Percentiles rank a stretch among this genome's conserved stretches.
Conservation (phyloP, 129 eudicot species). For the Arctium lappa region DNA sequence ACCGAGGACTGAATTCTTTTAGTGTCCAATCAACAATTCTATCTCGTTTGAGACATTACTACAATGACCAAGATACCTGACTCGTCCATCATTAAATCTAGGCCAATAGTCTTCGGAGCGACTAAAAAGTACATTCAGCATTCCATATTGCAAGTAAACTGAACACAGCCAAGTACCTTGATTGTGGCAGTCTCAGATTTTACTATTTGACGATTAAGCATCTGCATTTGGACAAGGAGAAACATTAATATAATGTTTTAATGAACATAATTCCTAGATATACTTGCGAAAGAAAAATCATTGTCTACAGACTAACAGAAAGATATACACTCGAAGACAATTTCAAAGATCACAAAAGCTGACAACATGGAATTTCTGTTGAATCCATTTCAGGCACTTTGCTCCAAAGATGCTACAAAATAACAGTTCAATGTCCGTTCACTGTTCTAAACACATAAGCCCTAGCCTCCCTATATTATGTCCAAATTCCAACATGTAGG, state of each 20-base stretch:
- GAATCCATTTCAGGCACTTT: background rate
- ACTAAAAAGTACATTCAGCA: background rate
- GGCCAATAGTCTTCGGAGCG: background rate
- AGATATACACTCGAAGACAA: background rate
- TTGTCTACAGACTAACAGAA: background rate
- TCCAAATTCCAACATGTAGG: background rate
- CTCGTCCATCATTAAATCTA: background rate
- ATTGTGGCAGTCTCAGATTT: conserved; percentile 86
- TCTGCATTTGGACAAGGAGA: conserved; percentile 49
- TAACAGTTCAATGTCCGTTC: background rate
- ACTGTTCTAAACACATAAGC: background rate
- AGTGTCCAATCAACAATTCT: background rate
- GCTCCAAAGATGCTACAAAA: background rate
- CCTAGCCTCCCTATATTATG: background rate
- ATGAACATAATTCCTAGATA: background rate
- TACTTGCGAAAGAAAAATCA: background rate
- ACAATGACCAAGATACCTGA: background rate
- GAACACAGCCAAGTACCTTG: conserved; percentile 46
- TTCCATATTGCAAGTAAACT: background rate
- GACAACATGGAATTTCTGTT: background rate
- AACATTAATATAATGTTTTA: conserved; percentile 4
- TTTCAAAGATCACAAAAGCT: background rate
- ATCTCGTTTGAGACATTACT: background rate
- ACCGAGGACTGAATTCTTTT: background rate
- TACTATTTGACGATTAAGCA: conserved; percentile 82